A percentile compares a stretch with the other conserved stretches of the same genome.
These are phyloP conservation scores for Zygnema circumcarinatum DNA, from an alignment of 139 green algal species.

Conservation along the genomic window DNA sequence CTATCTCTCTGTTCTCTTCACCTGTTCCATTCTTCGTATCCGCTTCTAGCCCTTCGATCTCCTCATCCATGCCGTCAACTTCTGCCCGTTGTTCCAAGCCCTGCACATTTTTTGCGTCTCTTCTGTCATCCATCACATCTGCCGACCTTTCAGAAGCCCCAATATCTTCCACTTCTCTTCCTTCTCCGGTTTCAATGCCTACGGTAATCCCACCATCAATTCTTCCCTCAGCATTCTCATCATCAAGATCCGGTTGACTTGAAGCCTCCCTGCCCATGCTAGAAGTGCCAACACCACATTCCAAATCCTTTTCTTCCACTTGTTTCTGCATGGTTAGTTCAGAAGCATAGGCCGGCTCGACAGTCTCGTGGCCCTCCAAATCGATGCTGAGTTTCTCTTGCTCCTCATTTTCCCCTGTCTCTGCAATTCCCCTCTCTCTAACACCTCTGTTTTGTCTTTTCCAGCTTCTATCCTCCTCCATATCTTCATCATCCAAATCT, in stretches of 20 bases:
- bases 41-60: background rate
- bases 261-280: too few species aligned
- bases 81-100: background rate
- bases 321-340: too few species aligned
- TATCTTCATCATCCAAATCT: background rate
- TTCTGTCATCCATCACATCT: background rate
- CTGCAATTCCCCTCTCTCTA: background rate
- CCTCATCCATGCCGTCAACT: background rate
- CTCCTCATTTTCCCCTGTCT: background rate
- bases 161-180: background rate
- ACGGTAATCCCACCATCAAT: background rate
- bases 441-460: background rate
- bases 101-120: background rate
- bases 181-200: background rate
- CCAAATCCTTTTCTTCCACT: too few species aligned
- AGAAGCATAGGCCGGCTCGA: too few species aligned
- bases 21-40: background rate
- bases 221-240: background rate
- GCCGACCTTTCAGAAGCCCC: background rate
- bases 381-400: constrained; percentile 1
- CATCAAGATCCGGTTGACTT: background rate
- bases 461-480: background rate
- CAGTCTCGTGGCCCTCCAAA: too few species aligned
- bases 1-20: background rate
- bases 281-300: too few species aligned